Percentiles rank a stretch among this genome's conserved stretches.
Evolutionary conservation across 2,329 filamentous ascomycete species (phyloP).

Genomic region (Neopestalotiopsis clavispora): DNA sequence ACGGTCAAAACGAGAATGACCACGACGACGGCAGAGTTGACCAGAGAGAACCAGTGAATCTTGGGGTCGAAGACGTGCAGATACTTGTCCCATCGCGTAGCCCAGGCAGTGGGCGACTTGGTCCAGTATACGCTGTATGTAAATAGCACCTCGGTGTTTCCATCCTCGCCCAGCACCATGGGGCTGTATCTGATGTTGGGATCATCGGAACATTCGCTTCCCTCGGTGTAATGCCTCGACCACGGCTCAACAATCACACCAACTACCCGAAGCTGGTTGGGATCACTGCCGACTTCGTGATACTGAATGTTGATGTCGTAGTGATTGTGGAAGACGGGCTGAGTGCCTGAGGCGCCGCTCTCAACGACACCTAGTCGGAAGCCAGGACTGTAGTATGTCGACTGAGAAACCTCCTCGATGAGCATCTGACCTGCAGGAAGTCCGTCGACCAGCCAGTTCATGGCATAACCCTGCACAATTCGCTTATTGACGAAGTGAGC

Average conservation of each 20-base stretch:
- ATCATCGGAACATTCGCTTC: slow-evolving; percentile 66
- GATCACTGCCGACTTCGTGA: slow-evolving; percentile 73
- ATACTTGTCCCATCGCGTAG: slow-evolving; percentile 98
- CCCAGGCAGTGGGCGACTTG: slow-evolving; percentile 85
- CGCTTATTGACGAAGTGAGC: slow-evolving; percentile 81
- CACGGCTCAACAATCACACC: slow-evolving; percentile 87
- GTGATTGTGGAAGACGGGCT: slow-evolving; percentile 83
- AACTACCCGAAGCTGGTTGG: slow-evolving; percentile 81
- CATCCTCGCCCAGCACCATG: slow-evolving; percentile 65
- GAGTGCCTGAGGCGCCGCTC: slow-evolving; percentile 52
- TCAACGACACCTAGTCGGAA: slow-evolving; percentile 74
- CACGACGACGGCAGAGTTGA: slow-evolving; percentile 95
- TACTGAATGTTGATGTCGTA: slow-evolving; percentile 95
- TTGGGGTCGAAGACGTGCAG: slow-evolving; percentile 96
- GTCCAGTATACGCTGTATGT: slow-evolving; percentile 94
- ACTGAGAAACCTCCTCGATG: slow-evolving; percentile 74
- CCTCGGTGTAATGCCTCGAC: slow-evolving; percentile 66
- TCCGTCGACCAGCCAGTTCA: slow-evolving; percentile 96
- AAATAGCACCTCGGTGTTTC: slow-evolving; percentile 72
- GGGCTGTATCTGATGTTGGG: slow-evolving; percentile 42
- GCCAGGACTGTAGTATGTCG: slow-evolving; percentile 87
- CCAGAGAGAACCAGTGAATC: slow-evolving; percentile 98
- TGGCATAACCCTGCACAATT: slow-evolving; percentile 84
- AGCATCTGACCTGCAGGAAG: slow-evolving; percentile 88
- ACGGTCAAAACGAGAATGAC: slow-evolving; percentile 91